These are phyloP conservation scores for Spiromastix sp. DNA, from an alignment of 2,329 filamentous ascomycete genomes.

Conservation along the genomic window DNA sequence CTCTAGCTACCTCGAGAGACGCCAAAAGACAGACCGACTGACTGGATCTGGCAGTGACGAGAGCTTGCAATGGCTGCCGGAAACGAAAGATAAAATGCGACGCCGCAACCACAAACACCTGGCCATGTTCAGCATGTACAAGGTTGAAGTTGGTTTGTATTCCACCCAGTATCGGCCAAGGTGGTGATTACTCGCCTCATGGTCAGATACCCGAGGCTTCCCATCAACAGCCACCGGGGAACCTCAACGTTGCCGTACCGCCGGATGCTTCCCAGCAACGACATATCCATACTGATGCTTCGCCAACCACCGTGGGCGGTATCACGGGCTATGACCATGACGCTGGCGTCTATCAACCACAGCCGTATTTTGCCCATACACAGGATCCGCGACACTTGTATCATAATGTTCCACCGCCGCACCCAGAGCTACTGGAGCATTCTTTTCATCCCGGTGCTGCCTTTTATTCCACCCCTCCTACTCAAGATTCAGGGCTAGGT, in stretches of 20 bases:
- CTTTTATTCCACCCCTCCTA: slow-evolving; percentile 7
- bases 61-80: slow-evolving; percentile 90
- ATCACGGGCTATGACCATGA: slow-evolving; percentile 30
- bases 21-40: not conserved
- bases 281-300: slow-evolving; percentile 23
- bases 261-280: slow-evolving; percentile 40
- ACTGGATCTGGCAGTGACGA: slow-evolving; percentile 63
- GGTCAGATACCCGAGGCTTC: slow-evolving; percentile 19
- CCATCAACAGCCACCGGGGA: slow-evolving; percentile 2
- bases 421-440: slow-evolving; percentile 1
- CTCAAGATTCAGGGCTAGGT: slow-evolving; percentile 18
- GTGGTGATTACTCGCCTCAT: slow-evolving; percentile 39
- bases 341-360: slow-evolving; percentile 28
- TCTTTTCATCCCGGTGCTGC: slow-evolving; percentile 1
- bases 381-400: slow-evolving; percentile 21
- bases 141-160: slow-evolving; percentile 88
- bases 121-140: slow-evolving; percentile 92
- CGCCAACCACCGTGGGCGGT: slow-evolving; percentile 9
- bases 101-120: slow-evolving; percentile 90
- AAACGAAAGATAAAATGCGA: slow-evolving; percentile 97
- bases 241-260: slow-evolving; percentile 22
- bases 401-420: slow-evolving; percentile 18
- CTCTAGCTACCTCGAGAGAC: not conserved
- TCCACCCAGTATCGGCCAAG: slow-evolving; percentile 71
- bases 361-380: slow-evolving; percentile 21